Percentiles rank a stretch among this genome's conserved stretches.
These are phyloP conservation scores for Leptomonas seymouri DNA, from an alignment of 208 protist species.

Conservation along the genomic window DNA sequence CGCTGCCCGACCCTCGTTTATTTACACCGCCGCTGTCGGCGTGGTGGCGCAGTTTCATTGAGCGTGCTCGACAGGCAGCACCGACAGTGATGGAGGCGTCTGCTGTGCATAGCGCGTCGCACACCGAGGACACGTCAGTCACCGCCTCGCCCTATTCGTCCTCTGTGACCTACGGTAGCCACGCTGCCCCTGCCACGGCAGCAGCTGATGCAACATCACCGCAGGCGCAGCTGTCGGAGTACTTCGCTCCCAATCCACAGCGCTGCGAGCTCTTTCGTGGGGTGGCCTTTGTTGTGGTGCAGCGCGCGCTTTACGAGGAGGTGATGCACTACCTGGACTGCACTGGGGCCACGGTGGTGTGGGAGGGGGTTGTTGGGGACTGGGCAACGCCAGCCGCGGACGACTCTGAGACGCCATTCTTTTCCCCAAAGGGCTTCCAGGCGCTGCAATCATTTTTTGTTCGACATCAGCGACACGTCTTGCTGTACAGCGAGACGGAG, in stretches of 20 bases:
- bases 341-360: constrained; percentile 48
- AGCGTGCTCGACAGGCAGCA: background rate
- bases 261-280: constrained; percentile 52
- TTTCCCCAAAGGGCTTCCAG: constrained; percentile 1
- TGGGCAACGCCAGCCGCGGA: background rate
- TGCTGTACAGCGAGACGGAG: constrained; percentile 65
- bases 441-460: constrained; percentile 39
- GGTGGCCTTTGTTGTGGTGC: constrained; percentile 63
- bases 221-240: constrained; percentile 11
- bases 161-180: background rate
- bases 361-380: constrained; percentile 34
- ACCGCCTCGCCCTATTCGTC: background rate
- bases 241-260: constrained; percentile 37
- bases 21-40: constrained; percentile 35
- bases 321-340: constrained; percentile 48
- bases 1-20: constrained; percentile 40
- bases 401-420: background rate
- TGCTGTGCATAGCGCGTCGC: background rate
- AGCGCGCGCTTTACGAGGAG: constrained; percentile 63
- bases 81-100: background rate
- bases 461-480: constrained; percentile 45
- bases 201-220: background rate
- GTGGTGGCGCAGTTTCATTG: constrained; percentile 29
- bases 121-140: constrained; percentile 1
- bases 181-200: background rate